Evolutionary conservation across 257 asterid genomes (phyloP), one percentile per base, ranked within the genome.

Genomic region (Capsicum rhomboideum): DNA sequence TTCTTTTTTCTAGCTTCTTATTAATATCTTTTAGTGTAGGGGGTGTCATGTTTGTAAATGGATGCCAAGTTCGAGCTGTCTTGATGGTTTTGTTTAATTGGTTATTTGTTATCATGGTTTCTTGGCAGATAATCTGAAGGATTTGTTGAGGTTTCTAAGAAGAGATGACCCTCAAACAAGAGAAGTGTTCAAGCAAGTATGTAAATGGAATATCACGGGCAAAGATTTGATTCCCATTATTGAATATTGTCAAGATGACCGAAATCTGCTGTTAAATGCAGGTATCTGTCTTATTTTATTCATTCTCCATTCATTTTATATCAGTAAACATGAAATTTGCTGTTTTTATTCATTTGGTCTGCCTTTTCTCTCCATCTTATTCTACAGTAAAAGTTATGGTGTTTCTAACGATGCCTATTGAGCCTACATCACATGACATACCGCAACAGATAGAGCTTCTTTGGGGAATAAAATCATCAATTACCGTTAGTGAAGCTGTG

Each of bases 351-450:
- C 11, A 63, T 31, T 67, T 40, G 6, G 3, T 26, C 13, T 44
- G 29, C 61, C 28, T 74, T 49, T 26, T 10, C 63, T 50, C 28
- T 74, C 16, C 53, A 49, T 49, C 77, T 46, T 21, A 16, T 59
- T 82, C 16, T 88, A 91, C 93, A 97, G 99, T 95, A 86, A 97
- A 97, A 88, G 92, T 93, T 83, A 83, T 97, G 90, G 99, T 97
- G 87, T 95, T 94, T 85, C 93, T 97, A 34, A 92, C 99, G 0
- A 94, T 94, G 99, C 99, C 98, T 18, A 82, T 97, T 29, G 99
- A 97, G 89, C 92, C 95, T 31, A 74, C 94, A 10, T 94, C 99
- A 6, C 49, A 69, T 85, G 98, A 93, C 82, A 92, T 93, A 83
- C 85, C 94, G 8, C 97, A 91, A 87, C 99, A 97, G 92, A 92